phyloP scores from a whole-genome alignment of 306 rosid species.

The peach (Prunus persica) region Prunus_persica_NCBIv2 NC_034009.1:28598501-28599000 shows the following conservation, averaged over 20 bases:
- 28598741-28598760: neutral
- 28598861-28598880: conserved; percentile 47
- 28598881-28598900: neutral
- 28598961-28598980: neutral
- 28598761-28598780: neutral
- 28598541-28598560: neutral
- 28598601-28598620: conserved; percentile 66
- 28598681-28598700: neutral
- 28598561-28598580: neutral
- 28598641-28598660: conserved; percentile 91
- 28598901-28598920: neutral
- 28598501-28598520: neutral
- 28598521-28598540: too few species aligned
- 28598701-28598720: neutral
- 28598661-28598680: conserved; percentile 70
- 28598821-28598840: conserved; percentile 77
- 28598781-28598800: conserved; percentile 52
- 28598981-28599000: conserved; percentile 40
- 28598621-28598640: conserved; percentile 88
- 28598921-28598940: neutral
- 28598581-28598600: conserved; percentile 52
- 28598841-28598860: conserved; percentile 67
- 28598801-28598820: conserved; percentile 70
- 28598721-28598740: too few species aligned
- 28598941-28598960: neutral